Evolutionary conservation across 768 basidiomycete genomes (phyloP), one percentile per base, ranked within the genome.

Genomic region (Clavaria fumosa): DNA sequence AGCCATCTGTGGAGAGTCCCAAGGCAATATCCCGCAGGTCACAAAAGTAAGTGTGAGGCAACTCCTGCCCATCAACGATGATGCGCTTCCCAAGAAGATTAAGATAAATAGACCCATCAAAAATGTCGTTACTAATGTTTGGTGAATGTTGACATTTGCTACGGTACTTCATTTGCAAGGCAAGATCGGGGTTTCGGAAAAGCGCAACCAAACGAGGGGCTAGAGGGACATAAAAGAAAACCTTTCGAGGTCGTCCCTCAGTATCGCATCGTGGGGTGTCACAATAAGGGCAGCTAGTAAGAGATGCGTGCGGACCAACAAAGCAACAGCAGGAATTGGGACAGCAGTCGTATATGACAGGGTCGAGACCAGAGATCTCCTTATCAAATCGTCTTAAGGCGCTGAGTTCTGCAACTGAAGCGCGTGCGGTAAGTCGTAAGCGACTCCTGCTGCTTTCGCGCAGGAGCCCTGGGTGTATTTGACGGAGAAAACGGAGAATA

Each of bases 11-110:
- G 1, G 53, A 56, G 1, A 66, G 35, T 0, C 55, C 59, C 2
- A 68, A 43, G 2, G 62, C 61, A 7, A 69, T 46, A 35, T 68
- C 66, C 2, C 44, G 48, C 1, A 21, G 32, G 19, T 59, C 50
- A 1, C 44, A 43, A 39, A 68, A 68, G 45, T 42, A 56, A 1
- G 31, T 48, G 41, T 60, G 50, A 0, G 20, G 9, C 1, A 45
- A 45, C 5, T 33, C 33, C 3, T 47, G 20, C 2, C 44, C 53
- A 33, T 56, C 42, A 14, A 63, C 34, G 0, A 26, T 12, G 15
- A 61, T 57, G 32, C 43, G 23, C 23, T 43, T 30, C 0, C 21
- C n/a, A 3, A 34, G 39, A 1, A 58, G 53, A 1, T 35, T 10
- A 4, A 37, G 43, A 41, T 62, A 67, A 17, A 43, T 34, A 0